phyloP scores from a whole-genome alignment of 2,329 filamentous ascomycete species.

The Dendrostoma leiphaemia region DNA sequence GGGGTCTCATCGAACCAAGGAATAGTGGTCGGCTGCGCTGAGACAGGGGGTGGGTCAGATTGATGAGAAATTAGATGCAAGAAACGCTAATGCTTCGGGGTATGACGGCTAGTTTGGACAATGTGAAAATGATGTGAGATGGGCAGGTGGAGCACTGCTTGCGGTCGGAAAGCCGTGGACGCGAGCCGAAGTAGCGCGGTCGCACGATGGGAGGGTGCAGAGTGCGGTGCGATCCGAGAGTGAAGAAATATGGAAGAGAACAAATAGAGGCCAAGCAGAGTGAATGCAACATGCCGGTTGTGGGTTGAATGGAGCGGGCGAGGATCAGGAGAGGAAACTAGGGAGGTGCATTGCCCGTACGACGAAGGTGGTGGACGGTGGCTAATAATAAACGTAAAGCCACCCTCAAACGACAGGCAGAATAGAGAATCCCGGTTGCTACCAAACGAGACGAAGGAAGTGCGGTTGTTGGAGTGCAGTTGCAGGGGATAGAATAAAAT shows the following conservation, averaged over 20 bases:
- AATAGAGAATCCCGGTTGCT: neutral
- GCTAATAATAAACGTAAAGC: constrained; percentile 7
- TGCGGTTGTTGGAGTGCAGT: neutral
- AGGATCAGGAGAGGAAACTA: neutral
- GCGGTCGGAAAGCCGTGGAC: neutral
- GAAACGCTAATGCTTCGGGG: neutral
- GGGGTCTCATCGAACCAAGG: neutral
- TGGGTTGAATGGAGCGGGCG: neutral
- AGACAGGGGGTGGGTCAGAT: neutral
- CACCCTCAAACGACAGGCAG: neutral
- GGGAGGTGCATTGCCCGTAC: neutral
- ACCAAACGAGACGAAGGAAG: neutral
- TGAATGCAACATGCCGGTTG: neutral
- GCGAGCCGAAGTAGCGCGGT: neutral
- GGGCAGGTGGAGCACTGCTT: neutral
- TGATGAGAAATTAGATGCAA: neutral
- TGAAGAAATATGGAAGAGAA: no score
- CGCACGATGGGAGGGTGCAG: neutral
- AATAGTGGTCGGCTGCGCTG: neutral
- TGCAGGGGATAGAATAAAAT: neutral
- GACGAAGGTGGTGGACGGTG: constrained; percentile 1
- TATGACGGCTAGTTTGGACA: neutral
- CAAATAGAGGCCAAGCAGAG: neutral
- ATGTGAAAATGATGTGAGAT: neutral
- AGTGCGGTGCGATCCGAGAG: no score